Conservation (phyloP, 1,284 basidiomycete species). For the Heterobasidion parviporum region DNA sequence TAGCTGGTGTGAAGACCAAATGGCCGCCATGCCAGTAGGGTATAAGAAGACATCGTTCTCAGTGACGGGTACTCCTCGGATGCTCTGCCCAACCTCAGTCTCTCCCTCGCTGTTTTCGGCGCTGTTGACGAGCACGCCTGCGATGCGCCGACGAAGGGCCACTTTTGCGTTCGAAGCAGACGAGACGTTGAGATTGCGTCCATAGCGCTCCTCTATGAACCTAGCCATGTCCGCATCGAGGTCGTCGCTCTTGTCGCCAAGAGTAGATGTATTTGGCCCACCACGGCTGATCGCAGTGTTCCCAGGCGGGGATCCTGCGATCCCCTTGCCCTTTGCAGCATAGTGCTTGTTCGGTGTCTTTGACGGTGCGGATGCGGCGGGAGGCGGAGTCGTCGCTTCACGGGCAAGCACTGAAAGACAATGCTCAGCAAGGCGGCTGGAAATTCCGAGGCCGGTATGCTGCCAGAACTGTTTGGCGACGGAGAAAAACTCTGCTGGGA, state of each 20-base stretch:
- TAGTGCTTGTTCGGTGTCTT: conserved; percentile 60
- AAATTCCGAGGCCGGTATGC: conserved; percentile 87
- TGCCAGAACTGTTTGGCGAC: conserved; percentile 95
- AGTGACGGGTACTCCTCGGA: conserved; percentile 53
- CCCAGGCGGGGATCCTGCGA: conserved; percentile 9
- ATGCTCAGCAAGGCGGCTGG: conserved; percentile 80
- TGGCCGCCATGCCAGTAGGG: conserved; percentile 87
- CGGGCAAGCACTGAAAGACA: conserved; percentile 60
- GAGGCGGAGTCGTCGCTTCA: conserved; percentile 18
- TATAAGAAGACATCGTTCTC: conserved; percentile 88
- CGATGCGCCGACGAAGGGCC: conserved; percentile 82
- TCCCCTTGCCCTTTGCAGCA: conserved; percentile 32
- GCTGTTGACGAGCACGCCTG: conserved; percentile 69
- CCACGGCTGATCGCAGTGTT: conserved; percentile 7
- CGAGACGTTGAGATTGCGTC: conserved; percentile 78
- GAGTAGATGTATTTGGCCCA: not conserved
- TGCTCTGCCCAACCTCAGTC: conserved; percentile 45
- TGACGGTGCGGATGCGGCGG: conserved; percentile 22
- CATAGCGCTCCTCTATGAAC: conserved; percentile 92
- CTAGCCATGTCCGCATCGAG: conserved; percentile 42
- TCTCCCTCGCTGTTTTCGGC: conserved; percentile 39
- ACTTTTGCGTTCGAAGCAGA: conserved; percentile 83
- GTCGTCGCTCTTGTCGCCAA: conserved; percentile 20
- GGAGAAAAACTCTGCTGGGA: conserved; percentile 56
- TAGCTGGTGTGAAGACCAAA: conserved; percentile 85